These are phyloP conservation scores for Prunus fruticosa DNA, from an alignment of 306 rosid genomes.

Conservation along the genomic window DNA sequence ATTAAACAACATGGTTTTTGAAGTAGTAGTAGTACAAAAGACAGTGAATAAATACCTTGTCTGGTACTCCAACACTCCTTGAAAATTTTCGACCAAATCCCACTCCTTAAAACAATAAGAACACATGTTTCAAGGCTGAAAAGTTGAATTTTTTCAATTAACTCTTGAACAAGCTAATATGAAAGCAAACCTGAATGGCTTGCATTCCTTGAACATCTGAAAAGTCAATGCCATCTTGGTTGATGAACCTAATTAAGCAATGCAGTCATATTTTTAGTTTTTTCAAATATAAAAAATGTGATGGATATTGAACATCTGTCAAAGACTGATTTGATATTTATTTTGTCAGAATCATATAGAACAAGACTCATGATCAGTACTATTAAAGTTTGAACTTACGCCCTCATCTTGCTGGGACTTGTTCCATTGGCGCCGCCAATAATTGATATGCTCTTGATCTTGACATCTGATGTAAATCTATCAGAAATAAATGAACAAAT, in stretches of 20 bases:
- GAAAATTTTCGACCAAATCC: constrained; percentile 95
- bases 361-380: neutral
- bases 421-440: constrained; percentile 84
- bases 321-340: neutral
- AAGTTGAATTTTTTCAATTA: constrained; percentile 25
- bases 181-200: constrained; percentile 75
- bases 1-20: constrained; percentile 1
- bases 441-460: constrained; percentile 89
- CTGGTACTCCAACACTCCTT: constrained; percentile 95
- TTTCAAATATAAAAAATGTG: neutral
- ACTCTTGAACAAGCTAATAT: constrained; percentile 17
- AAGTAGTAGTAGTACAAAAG: constrained; percentile 14
- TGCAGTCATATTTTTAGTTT: neutral
- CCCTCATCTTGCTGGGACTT: constrained; percentile 95
- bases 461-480: constrained; percentile 94
- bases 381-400: constrained; percentile 40
- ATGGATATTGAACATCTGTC: neutral
- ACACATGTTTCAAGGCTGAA: constrained; percentile 19
- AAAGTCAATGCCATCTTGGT: constrained; percentile 95
- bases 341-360: neutral
- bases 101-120: constrained; percentile 64
- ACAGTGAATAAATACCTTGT: constrained; percentile 61
- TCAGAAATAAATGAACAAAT: constrained; percentile 12
- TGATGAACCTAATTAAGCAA: constrained; percentile 64
- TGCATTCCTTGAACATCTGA: constrained; percentile 97